Evolutionary conservation across 2,329 filamentous ascomycete genomes (phyloP), one percentile per base, ranked within the genome.

Genomic region (Arthrobotrys megalospora): DNA sequence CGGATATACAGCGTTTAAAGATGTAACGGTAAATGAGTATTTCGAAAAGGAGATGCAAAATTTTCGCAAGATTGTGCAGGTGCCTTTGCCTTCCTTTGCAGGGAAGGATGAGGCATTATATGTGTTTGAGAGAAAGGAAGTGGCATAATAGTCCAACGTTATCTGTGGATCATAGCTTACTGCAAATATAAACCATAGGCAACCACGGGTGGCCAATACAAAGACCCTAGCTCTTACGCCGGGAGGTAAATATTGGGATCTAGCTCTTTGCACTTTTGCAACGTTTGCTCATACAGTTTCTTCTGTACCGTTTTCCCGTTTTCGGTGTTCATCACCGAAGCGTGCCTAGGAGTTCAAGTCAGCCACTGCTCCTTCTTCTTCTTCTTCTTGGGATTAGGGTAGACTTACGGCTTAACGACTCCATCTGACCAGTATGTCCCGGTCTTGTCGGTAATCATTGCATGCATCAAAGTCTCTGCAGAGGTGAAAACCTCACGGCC

Each of bases 41-140:
- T 90, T 93, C 85, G 87, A 84, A 76, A 85, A 83, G 58, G 88
- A 91, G 82, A 87, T 89, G 80, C 83, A 82, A 28, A 86, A 85
- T 0, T 93, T 90, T 88, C 86, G 87, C 62, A 88, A 88, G 83
- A 86, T 88, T 1, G 86, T 89, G 12, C 90, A 91, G 85, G 86
- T 93, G 79, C 87, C 91, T 3, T 83, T 94, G 82, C 91, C 91
- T 21, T 92, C 90, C 83, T 93, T 93, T 84, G 89, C 91, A 1
- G 91, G 90, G 32, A 93, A 93, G 83, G 92, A 94, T 81, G 91
- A 94, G 84, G 91, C 90, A 0, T 82, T 93, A 69, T 93, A 90
- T 83, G 87, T 92, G 19, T 93, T 91, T 80, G 86, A 88, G 81
- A 83, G 87, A 67, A 86, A 86, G 14, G 81, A 85, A n/a, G 8